phyloP scores from a whole-genome alignment of 2,329 filamentous ascomycete species.

The Lecanoromycetidae sp. region DNA sequence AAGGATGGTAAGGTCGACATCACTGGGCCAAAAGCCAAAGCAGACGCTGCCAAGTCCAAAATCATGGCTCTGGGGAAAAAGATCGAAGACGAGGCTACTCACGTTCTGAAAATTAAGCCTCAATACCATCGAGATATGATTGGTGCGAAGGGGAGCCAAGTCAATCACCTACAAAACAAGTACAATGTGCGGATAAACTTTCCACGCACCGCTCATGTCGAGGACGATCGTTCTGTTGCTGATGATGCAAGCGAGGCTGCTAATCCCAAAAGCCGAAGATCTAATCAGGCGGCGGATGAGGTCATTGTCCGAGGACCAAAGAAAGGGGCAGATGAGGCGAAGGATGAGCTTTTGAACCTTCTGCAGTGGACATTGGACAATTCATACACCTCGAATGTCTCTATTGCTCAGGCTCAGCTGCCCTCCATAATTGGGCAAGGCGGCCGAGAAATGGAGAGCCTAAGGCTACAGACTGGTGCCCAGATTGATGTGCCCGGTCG shows the following conservation, averaged over 20 bases:
- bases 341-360: slow-evolving; percentile 79
- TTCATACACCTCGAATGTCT: slow-evolving; percentile 64
- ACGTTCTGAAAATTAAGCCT: slow-evolving; percentile 78
- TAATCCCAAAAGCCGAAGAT: slow-evolving; percentile 47
- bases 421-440: slow-evolving; percentile 88
- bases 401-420: slow-evolving; percentile 81
- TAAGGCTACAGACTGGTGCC: slow-evolving; percentile 72
- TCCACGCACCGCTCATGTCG: slow-evolving; percentile 49
- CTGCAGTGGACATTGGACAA: slow-evolving; percentile 85
- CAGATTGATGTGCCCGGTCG: slow-evolving; percentile 83
- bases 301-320: slow-evolving; percentile 84
- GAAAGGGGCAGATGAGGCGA: slow-evolving; percentile 81
- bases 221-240: slow-evolving; percentile 56
- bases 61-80: slow-evolving; percentile 69
- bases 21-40: slow-evolving; percentile 91
- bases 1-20: slow-evolving; percentile 90
- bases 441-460: slow-evolving; percentile 78
- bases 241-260: slow-evolving; percentile 57
- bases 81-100: slow-evolving; percentile 80
- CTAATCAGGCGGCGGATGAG: slow-evolving; percentile 71
- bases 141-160: slow-evolving; percentile 72
- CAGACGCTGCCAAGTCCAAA: slow-evolving; percentile 70
- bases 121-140: slow-evolving; percentile 93
- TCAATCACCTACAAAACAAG: slow-evolving; percentile 81
- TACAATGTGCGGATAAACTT: slow-evolving; percentile 96